Percentiles rank a stretch among this genome's conserved stretches.
Conservation (phyloP, 2,329 filamentous ascomycete species). For the Celoporthe dispersa region DNA sequence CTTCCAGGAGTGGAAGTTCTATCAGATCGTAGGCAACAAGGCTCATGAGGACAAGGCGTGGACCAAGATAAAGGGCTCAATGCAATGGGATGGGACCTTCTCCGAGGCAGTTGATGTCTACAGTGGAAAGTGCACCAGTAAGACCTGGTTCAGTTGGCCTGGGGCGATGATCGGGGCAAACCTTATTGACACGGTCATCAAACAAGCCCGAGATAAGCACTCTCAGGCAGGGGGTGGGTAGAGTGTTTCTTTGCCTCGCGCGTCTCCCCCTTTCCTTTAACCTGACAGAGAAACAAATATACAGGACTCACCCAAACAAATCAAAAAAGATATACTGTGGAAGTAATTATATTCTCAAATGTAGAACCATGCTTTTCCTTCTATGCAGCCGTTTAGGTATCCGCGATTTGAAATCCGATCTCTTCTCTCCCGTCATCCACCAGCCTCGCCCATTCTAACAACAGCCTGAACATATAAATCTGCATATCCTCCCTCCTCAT, state of each 20-base stretch:
- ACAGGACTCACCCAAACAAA: too few relatives aligned
- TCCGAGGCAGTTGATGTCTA: slow-evolving; percentile 31
- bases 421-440: slow-evolving; percentile 54
- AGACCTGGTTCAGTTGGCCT: slow-evolving; percentile 35
- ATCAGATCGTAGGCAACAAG: slow-evolving; percentile 14
- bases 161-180: slow-evolving; percentile 31
- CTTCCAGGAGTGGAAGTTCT: slow-evolving; percentile 32
- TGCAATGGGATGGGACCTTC: slow-evolving; percentile 33
- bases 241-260: background rate
- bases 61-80: slow-evolving; percentile 28
- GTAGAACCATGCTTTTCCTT: background rate
- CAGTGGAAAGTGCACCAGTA: slow-evolving; percentile 30
- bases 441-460: slow-evolving; percentile 66
- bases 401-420: slow-evolving; percentile 48
- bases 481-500: slow-evolving; percentile 74
- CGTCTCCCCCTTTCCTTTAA: background rate
- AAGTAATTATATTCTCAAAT: background rate
- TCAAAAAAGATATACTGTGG: too few relatives aligned
- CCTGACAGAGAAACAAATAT: background rate
- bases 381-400: background rate
- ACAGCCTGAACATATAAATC: slow-evolving; percentile 67
- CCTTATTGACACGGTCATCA: slow-evolving; percentile 14
- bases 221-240: background rate
- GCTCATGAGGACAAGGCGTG: slow-evolving; percentile 23
- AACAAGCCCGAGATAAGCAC: background rate